Evolutionary conservation across 2,329 filamentous ascomycete genomes (phyloP).

Genomic region (Trichoderma oligosporum): DNA sequence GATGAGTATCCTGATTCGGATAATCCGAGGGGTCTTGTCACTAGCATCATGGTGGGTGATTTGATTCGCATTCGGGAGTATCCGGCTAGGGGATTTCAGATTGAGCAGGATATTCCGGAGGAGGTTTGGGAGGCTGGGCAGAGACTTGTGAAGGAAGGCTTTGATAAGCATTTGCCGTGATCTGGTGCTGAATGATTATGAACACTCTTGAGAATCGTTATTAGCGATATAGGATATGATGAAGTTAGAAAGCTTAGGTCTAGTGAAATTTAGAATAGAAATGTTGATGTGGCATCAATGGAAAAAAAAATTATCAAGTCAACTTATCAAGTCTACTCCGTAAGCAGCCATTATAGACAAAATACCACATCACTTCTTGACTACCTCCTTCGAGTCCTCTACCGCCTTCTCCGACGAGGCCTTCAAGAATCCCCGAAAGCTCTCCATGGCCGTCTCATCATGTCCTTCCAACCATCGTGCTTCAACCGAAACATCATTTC

Average conservation of each 20-base stretch:
- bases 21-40: slow-evolving; percentile 41
- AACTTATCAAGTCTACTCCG: not conserved
- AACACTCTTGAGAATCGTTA: too few relatives aligned
- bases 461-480: slow-evolving; percentile 67
- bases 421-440: slow-evolving; percentile 78
- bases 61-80: slow-evolving; percentile 43
- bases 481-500: slow-evolving; percentile 42
- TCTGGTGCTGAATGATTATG: not conserved
- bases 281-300: not conserved
- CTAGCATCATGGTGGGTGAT: slow-evolving; percentile 45
- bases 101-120: slow-evolving; percentile 40
- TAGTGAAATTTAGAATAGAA: not conserved
- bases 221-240: not conserved
- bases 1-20: slow-evolving; percentile 40
- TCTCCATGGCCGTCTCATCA: slow-evolving; percentile 74
- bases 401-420: slow-evolving; percentile 27
- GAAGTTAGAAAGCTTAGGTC: not conserved
- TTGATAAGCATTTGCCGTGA: slow-evolving; percentile 38
- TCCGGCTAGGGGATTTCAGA: slow-evolving; percentile 42
- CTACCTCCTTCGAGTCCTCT: not conserved
- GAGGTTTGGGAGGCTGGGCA: slow-evolving; percentile 41
- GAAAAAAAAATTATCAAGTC: too few relatives aligned
- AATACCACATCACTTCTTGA: not conserved
- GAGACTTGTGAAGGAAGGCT: slow-evolving; percentile 39
- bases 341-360: not conserved